Evolutionary conservation across 176 grass and related monocot genomes (phyloP), one percentile per base, ranked within the genome.

Genomic region (Oryza punctata): DNA sequence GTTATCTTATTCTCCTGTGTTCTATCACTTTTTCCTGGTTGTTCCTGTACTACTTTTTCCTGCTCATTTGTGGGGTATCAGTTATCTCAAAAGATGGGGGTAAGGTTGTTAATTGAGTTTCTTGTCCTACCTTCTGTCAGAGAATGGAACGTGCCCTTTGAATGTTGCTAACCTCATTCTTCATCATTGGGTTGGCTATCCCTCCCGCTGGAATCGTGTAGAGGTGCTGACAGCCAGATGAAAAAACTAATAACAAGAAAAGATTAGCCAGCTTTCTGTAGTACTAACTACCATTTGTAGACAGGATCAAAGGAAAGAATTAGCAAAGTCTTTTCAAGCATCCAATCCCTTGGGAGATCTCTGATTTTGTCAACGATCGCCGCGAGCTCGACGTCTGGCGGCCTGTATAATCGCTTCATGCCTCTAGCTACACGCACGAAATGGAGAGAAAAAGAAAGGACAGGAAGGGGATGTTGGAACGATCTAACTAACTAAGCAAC

Each of bases 281-380:
- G 7, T 41, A 41, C 10, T 10, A 30, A 10, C 52, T 67, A 76
- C 11, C 65, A 63, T 50, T 28, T 21, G 7, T 35, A 26, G 21
- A 50, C 23, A 45, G 0, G 4, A 40, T 1, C 61, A 67, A 15
- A 28, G 3, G 33, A 37, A 47, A 61, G 44, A 59, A 29, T 9
- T 1, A 63, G 0, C 10, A 21, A 40, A 12, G 70, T 60, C 19
- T 10, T 60, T 23, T 10, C 7, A 49, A 73, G 13, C 18, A 73
- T 23, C 80, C 6, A 73, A 49, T 44, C 12, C 24, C 25, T 29
- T 30, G 25, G 71, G 14, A 5, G 4, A 30, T 19, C 38, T 26
- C 27, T 32, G 72, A n/a, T 54, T 75, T 63, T 73, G 54, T 73
- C 80, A 64, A 73, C 69, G 24, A 13, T 44, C 10, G 14, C 4